Evolutionary conservation across 2,329 filamentous ascomycete species (phyloP).

Genomic region (Ceratocystis alfenasii): DNA sequence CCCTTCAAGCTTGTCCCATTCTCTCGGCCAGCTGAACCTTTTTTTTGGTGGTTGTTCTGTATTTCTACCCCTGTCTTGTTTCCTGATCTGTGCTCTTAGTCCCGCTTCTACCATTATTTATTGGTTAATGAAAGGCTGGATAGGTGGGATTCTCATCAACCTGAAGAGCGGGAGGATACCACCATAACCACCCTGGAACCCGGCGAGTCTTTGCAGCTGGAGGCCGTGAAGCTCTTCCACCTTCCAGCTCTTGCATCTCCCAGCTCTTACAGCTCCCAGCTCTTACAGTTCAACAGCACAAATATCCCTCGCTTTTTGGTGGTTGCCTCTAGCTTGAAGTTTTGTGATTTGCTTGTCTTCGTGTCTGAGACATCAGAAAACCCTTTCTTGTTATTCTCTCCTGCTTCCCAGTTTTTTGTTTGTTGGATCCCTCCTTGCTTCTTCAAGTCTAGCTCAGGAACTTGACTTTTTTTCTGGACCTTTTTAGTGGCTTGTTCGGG

Average conservation of each 20-base stretch:
- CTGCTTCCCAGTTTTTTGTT: not conserved
- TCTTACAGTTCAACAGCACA: too few relatives aligned
- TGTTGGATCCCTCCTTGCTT: not conserved
- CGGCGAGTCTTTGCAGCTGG: too few relatives aligned
- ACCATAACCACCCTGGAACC: not conserved
- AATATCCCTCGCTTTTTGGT: not conserved
- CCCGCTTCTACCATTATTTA: not conserved
- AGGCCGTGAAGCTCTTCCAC: too few relatives aligned
- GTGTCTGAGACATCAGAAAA: not conserved
- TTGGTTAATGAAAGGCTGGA: not conserved
- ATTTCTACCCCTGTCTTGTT: not conserved
- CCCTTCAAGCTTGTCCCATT: not conserved
- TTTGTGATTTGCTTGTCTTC: not conserved
- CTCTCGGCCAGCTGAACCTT: not conserved
- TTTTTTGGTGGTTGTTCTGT: not conserved
- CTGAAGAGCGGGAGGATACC: not conserved
- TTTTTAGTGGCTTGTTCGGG: slow-evolving; percentile 9
- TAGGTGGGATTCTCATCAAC: not conserved
- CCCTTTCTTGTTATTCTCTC: not conserved
- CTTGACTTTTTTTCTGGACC: not conserved
- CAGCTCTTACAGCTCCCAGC: too few relatives aligned
- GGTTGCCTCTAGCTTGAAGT: not conserved
- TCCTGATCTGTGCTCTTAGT: slow-evolving; percentile 2
- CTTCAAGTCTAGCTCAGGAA: slow-evolving; percentile 10
- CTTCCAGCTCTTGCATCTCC: too few relatives aligned